These are phyloP conservation scores for Vinca major DNA, from an alignment of 305 asterid species.

Conservation along the genomic window DNA sequence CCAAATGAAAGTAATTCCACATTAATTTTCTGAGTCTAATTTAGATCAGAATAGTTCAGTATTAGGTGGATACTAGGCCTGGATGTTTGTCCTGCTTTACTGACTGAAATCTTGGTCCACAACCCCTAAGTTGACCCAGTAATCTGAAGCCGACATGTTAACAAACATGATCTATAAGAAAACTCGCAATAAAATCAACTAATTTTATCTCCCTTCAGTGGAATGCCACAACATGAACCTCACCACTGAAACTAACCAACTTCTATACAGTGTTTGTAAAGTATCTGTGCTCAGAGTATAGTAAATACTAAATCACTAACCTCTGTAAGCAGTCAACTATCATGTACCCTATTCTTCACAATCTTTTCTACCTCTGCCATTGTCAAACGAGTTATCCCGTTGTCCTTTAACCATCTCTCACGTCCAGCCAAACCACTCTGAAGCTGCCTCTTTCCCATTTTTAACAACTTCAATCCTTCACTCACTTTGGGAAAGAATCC, in stretches of 20 bases:
- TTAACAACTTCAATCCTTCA: constrained; percentile 67
- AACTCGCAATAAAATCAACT: neutral
- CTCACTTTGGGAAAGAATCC: constrained; percentile 77
- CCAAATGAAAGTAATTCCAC: neutral
- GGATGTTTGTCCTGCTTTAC: neutral
- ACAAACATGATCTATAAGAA: neutral
- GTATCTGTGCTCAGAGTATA: neutral
- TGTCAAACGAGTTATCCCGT: constrained; percentile 55
- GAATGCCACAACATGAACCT: neutral
- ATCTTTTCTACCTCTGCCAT: constrained; percentile 53
- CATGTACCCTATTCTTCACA: constrained; percentile 53
- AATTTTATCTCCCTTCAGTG: neutral
- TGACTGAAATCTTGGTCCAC: neutral
- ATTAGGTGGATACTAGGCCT: neutral
- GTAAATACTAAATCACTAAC: neutral
- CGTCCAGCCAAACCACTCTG: constrained; percentile 46
- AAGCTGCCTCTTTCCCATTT: constrained; percentile 39
- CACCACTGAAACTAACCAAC: neutral
- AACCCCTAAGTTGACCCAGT: no score
- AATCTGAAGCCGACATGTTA: neutral
- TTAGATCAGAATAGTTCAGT: neutral
- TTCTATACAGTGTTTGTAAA: neutral
- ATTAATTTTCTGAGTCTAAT: neutral
- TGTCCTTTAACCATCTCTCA: constrained; percentile 65
- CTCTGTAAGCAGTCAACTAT: constrained; percentile 17